A percentile compares a stretch with the other conserved stretches of the same genome.
phyloP scores from a whole-genome alignment of 257 asterid genomes.

The Leptodermis oblonga region DNA sequence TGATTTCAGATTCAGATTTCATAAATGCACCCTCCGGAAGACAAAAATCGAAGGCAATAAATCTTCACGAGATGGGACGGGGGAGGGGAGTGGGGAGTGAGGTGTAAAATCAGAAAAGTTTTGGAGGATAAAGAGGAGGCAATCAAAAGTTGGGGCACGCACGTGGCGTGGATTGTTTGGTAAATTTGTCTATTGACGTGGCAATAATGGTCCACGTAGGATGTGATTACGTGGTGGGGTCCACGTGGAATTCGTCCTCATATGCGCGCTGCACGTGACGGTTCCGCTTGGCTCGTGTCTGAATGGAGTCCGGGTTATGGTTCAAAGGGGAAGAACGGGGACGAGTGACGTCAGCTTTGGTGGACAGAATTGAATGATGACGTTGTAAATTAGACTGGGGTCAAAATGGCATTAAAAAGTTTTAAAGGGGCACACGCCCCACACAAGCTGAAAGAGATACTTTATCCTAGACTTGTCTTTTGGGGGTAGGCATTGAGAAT shows the following conservation, averaged over 20 bases:
- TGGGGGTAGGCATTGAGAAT: neutral
- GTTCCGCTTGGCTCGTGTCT: conserved; percentile 39
- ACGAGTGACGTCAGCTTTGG: conserved; percentile 19
- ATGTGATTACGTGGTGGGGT: conserved; percentile 14
- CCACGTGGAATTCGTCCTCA: conserved; percentile 26
- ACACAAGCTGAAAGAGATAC: too few species aligned
- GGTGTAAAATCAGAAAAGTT: conserved; percentile 19
- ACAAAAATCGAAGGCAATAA: neutral
- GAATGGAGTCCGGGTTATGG: conserved; percentile 23
- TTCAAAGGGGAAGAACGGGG: neutral
- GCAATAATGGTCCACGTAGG: conserved; percentile 57
- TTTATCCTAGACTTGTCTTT: neutral
- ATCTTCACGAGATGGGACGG: neutral
- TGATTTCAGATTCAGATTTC: conserved; percentile 33
- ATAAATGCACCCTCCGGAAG: neutral
- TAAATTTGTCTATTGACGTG: conserved; percentile 30
- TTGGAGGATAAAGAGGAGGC: conserved; percentile 63
- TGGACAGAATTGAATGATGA: neutral
- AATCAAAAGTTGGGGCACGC: conserved; percentile 40
- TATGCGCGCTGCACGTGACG: conserved; percentile 51
- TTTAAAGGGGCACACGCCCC: neutral
- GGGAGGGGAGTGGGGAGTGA: conserved; percentile 18
- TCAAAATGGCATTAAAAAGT: neutral
- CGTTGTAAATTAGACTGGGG: neutral
- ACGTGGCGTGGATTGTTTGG: conserved; percentile 45